Percentiles rank a stretch among this genome's conserved stretches.
phyloP scores from a whole-genome alignment of 306 rosid genomes.

The Medicago ruthenica region DNA sequence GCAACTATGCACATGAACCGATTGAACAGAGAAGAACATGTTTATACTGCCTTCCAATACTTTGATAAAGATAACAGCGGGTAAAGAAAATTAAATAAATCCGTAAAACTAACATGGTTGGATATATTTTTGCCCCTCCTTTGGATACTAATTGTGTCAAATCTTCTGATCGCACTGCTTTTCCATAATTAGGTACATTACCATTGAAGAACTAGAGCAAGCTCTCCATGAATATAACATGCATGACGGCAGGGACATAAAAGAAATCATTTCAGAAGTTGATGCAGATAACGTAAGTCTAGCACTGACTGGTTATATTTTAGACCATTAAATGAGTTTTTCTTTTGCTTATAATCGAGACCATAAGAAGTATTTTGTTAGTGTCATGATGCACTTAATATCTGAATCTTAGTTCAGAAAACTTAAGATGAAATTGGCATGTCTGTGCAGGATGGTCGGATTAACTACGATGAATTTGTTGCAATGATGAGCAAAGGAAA shows the following conservation, averaged over 20 bases:
- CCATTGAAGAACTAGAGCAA: constrained; percentile 90
- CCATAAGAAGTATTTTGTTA: too few species aligned
- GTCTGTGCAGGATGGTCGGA: constrained; percentile 77
- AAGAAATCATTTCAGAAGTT: constrained; percentile 80
- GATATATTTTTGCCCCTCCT: constrained; percentile 6
- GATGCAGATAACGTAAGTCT: constrained; percentile 83
- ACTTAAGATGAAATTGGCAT: background rate
- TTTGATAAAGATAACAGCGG: constrained; percentile 97
- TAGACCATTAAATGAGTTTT: background rate
- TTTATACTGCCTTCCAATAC: constrained; percentile 95
- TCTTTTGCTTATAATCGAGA: background rate
- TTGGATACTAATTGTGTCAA: constrained; percentile 13
- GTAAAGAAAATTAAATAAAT: constrained; percentile 44
- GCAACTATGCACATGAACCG: constrained; percentile 98
- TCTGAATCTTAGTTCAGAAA: too few species aligned
- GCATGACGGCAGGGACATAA: constrained; percentile 90
- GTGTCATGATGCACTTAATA: background rate
- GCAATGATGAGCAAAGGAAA: constrained; percentile 98
- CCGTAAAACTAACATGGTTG: background rate
- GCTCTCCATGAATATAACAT: constrained; percentile 83
- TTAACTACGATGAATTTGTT: constrained; percentile 89
- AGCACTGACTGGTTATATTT: background rate
- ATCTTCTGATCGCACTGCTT: background rate
- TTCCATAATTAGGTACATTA: constrained; percentile 64
- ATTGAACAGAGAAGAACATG: constrained; percentile 93